A percentile compares a stretch with the other conserved stretches of the same genome.
These are phyloP conservation scores for Cardiospermum halicacabum DNA, from an alignment of 345 rosid genomes.

Conservation along the genomic window DNA sequence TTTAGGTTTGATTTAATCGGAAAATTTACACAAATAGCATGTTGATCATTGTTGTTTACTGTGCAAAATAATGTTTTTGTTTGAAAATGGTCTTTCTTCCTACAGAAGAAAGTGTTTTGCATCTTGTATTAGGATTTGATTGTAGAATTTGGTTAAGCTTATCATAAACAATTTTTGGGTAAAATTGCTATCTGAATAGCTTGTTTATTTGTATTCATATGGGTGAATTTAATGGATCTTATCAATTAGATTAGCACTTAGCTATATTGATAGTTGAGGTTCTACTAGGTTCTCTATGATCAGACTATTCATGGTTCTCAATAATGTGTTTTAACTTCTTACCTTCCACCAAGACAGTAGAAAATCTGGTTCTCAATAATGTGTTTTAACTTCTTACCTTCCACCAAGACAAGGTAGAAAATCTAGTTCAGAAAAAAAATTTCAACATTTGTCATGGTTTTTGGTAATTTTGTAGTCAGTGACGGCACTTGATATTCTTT, in stretches of 20 bases:
- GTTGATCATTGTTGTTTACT: too few species aligned
- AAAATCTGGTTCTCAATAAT: too few species aligned
- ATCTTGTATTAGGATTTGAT: background rate
- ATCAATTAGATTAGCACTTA: background rate
- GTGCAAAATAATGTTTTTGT: too few species aligned
- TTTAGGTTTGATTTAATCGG: too few species aligned
- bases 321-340: background rate
- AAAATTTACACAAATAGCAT: too few species aligned
- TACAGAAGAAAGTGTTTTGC: too few species aligned
- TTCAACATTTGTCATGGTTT: background rate
- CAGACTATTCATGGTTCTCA: background rate
- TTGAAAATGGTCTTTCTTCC: background rate
- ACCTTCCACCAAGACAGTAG: background rate
- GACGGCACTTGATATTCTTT: background rate
- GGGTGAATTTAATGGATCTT: background rate
- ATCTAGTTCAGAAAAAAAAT: background rate
- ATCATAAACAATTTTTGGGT: too few species aligned
- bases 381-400: background rate
- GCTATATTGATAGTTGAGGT: background rate
- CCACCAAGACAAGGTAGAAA: background rate
- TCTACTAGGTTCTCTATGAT: background rate
- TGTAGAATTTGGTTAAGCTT: background rate
- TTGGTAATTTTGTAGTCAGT: background rate
- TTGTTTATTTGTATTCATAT: too few species aligned
- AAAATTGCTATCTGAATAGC: too few species aligned